phyloP scores from a whole-genome alignment of 345 rosid species.

The Angophora floribunda region DNA sequence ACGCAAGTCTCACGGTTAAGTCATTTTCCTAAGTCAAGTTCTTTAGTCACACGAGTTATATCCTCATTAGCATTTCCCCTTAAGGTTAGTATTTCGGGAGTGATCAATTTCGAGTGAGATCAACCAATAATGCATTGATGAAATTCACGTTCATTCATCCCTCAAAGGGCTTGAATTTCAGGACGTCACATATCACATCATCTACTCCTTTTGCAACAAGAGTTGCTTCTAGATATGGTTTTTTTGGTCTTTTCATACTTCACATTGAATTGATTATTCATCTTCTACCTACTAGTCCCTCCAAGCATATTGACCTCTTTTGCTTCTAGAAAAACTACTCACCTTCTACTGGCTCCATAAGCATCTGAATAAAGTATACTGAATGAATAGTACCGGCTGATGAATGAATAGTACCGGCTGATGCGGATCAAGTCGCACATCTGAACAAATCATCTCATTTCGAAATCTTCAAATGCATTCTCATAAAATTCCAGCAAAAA shows the following conservation, averaged over 20 bases:
- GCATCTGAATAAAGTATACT: no score
- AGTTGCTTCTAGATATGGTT: no score
- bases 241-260: neutral
- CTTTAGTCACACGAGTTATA: no score
- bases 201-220: neutral
- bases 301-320: neutral
- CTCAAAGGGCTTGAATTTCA: no score
- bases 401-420: neutral
- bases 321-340: neutral
- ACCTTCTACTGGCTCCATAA: neutral
- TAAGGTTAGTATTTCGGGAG: no score
- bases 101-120: no score
- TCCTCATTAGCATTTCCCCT: no score
- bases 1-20: no score
- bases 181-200: no score
- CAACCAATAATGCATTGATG: no score
- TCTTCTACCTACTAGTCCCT: neutral
- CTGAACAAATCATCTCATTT: neutral
- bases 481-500: neutral
- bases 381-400: neutral
- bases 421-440: neutral
- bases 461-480: neutral
- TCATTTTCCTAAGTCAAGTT: no score
- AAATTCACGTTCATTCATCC: no score
- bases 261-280: neutral